Conservation (phyloP, 345 rosid species). For the Syzygium grande region DNA sequence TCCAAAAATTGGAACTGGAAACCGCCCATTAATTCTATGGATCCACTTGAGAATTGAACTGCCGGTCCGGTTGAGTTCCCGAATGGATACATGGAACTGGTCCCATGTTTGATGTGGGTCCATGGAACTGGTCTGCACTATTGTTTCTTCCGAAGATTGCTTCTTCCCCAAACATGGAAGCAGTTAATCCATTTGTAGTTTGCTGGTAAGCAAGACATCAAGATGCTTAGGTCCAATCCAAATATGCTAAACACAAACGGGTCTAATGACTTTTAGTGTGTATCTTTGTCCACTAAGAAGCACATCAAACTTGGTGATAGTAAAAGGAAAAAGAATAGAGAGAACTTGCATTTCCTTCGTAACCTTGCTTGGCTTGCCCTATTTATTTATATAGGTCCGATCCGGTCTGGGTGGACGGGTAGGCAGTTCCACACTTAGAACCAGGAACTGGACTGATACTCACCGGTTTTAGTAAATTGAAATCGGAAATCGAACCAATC, state of each 20-base stretch:
- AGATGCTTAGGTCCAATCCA: background rate
- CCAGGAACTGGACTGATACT: too few species aligned
- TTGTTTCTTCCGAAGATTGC: conserved; percentile 16
- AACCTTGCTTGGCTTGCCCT: conserved; percentile 42
- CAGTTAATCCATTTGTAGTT: conserved; percentile 2
- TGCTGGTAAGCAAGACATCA: conserved; percentile 3
- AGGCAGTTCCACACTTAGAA: too few species aligned
- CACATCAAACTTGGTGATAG: conserved; percentile 3
- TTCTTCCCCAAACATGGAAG: background rate
- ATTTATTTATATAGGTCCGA: too few species aligned
- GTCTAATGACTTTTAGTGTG: conserved; percentile 9
- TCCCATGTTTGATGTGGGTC: too few species aligned
- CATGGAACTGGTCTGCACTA: conserved; percentile 24
- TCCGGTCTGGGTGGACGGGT: too few species aligned
- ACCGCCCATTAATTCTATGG: too few species aligned
- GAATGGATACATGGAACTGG: too few species aligned
- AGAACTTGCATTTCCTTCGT: conserved; percentile 18
- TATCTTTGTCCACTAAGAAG: conserved; percentile 5
- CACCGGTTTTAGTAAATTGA: too few species aligned
- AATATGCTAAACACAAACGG: conserved; percentile 1
- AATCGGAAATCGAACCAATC: too few species aligned
- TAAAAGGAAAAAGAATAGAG: conserved; percentile 33
- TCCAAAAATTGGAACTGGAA: too few species aligned
- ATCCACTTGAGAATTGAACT: too few species aligned
- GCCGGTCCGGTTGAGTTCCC: too few species aligned